Conservation (phyloP, 768 basidiomycete genomes). For the Piloderma croceum region DNA sequence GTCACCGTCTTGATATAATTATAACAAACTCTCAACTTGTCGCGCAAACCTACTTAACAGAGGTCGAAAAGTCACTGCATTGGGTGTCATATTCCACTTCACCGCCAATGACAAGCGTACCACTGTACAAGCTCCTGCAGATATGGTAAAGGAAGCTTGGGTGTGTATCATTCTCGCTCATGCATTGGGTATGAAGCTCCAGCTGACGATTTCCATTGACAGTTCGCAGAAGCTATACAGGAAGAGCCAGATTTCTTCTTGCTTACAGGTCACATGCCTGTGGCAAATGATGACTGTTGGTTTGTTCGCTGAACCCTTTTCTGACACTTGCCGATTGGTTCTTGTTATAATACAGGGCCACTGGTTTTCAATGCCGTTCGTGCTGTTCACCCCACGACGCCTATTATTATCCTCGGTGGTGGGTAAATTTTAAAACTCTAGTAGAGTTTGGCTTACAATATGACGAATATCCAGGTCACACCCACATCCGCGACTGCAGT, state of each 20-base stretch:
- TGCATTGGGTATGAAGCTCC: too few relatives aligned
- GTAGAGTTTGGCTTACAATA: too few relatives aligned
- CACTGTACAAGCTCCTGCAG: conserved; percentile 64
- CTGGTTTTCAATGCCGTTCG: conserved; percentile 71
- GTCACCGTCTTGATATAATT: conserved; percentile 13
- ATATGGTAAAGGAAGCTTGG: conserved; percentile 81
- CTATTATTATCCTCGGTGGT: conserved; percentile 81
- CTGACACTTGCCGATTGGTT: background rate
- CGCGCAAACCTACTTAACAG: too few relatives aligned
- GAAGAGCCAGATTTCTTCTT: conserved; percentile 83
- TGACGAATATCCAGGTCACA: conserved; percentile 53
- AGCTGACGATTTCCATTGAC: background rate
- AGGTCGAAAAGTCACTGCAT: conserved; percentile 69
- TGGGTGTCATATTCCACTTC: conserved; percentile 79
- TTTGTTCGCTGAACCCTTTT: background rate
- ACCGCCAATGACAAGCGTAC: conserved; percentile 65
- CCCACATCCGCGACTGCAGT: conserved; percentile 77
- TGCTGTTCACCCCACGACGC: conserved; percentile 62
- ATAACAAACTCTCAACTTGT: background rate
- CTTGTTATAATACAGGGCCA: conserved; percentile 44
- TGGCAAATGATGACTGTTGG: conserved; percentile 61
- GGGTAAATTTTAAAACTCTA: conserved; percentile 5
- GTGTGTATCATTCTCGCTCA: conserved; percentile 28
- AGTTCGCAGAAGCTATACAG: conserved; percentile 75
- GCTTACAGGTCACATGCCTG: conserved; percentile 80